Evolutionary conservation across 2,329 filamentous ascomycete species (phyloP).

Genomic region (Ceratocystis eucalypticola): DNA sequence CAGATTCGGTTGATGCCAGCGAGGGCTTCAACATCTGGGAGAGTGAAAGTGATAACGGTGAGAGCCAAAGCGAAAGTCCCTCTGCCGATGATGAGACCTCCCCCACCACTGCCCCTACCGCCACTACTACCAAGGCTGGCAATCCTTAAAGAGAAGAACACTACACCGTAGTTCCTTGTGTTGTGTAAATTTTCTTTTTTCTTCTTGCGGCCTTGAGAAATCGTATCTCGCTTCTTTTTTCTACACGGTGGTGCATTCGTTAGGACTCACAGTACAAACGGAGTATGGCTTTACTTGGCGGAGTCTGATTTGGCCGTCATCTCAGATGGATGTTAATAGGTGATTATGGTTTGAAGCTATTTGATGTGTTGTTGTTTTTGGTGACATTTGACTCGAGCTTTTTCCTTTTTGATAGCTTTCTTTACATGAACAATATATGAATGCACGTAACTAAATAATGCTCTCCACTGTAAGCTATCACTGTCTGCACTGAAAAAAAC

Average conservation of each 20-base stretch:
- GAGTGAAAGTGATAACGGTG: slow-evolving; percentile 51
- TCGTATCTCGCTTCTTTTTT: neutral
- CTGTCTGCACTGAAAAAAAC: too few species aligned
- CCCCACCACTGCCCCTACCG: neutral
- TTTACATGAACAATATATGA: neutral
- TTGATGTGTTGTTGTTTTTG: neutral
- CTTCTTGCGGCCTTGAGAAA: neutral
- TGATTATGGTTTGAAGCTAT: neutral
- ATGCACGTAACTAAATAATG: too few species aligned
- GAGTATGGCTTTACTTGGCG: neutral
- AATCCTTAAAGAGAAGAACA: neutral
- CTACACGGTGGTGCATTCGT: slow-evolving; percentile 1
- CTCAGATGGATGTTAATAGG: neutral
- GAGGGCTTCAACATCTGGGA: slow-evolving; percentile 59
- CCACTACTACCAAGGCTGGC: neutral
- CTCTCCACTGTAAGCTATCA: too few species aligned
- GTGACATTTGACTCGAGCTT: neutral
- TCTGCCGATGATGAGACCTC: neutral
- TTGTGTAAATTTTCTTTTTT: slow-evolving; percentile 5
- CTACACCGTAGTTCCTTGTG: slow-evolving; percentile 7
- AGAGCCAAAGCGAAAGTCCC: slow-evolving; percentile 35
- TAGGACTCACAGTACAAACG: slow-evolving; percentile 13
- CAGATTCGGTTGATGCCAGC: slow-evolving; percentile 42
- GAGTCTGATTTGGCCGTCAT: neutral
- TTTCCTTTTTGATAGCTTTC: neutral